Conservation (phyloP, 805 yeast species). For the Nakazawaea anatomiae region DNA sequence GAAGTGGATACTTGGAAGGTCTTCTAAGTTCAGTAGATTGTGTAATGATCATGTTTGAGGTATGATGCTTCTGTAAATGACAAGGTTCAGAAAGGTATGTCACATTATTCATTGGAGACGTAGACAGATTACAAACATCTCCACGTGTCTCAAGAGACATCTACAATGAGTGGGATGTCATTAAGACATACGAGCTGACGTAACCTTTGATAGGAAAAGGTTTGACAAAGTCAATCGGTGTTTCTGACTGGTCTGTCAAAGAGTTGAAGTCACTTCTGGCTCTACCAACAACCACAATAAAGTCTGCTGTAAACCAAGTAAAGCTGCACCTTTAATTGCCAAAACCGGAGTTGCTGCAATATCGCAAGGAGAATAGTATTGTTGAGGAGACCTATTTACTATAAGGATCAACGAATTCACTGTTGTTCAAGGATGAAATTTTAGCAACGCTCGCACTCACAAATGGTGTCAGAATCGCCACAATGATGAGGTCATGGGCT, state of each 20-base stretch:
- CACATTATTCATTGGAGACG: background rate
- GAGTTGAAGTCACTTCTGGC: conserved; percentile 48
- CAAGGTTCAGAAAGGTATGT: background rate
- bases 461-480: conserved; percentile 39
- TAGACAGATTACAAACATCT: conserved; percentile 25
- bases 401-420: conserved; percentile 57
- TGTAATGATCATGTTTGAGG: background rate
- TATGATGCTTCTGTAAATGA: conserved; percentile 2
- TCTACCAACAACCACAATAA: conserved; percentile 39
- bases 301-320: conserved; percentile 71
- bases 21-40: conserved; percentile 13
- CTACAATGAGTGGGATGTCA: conserved; percentile 30
- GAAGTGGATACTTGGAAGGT: conserved; percentile 15
- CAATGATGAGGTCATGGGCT: conserved; percentile 53
- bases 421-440: conserved; percentile 39
- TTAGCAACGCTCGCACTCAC: conserved; percentile 40
- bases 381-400: conserved; percentile 75
- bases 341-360: conserved; percentile 54
- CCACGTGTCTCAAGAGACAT: conserved; percentile 32
- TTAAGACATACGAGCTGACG: conserved; percentile 62
- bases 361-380: conserved; percentile 46
- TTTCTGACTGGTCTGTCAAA: conserved; percentile 63
- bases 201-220: conserved; percentile 52
- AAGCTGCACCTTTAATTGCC: conserved; percentile 73
- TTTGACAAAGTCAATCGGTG: conserved; percentile 65